Percentiles rank a stretch among this genome's conserved stretches.
phyloP scores from a whole-genome alignment of 768 basidiomycete species.

The Clavaria fumosa region DNA sequence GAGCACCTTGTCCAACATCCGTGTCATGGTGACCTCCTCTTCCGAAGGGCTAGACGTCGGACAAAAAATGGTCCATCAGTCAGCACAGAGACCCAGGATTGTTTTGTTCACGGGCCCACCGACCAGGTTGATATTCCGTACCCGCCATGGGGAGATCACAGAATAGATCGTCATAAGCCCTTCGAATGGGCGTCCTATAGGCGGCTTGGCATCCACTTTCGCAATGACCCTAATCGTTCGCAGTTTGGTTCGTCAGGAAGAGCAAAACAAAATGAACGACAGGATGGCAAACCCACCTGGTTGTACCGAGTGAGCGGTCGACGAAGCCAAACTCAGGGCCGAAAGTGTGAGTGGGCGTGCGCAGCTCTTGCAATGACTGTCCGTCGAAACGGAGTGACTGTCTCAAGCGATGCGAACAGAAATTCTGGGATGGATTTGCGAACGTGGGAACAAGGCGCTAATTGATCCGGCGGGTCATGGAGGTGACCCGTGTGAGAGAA shows the following conservation, averaged over 20 bases:
- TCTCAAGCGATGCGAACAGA: conserved; percentile 62
- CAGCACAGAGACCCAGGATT: conserved; percentile 7
- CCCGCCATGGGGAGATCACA: conserved; percentile 97
- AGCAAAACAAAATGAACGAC: not conserved
- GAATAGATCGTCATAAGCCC: conserved; percentile 80
- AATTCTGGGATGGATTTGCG: too few species aligned
- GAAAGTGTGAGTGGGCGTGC: conserved; percentile 54
- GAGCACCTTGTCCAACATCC: conserved; percentile 90
- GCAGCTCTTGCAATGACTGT: conserved; percentile 47
- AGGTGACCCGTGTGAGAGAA: too few species aligned
- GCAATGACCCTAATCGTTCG: too few species aligned
- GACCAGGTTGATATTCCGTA: conserved; percentile 77
- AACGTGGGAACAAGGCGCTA: too few species aligned
- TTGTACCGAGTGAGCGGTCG: conserved; percentile 76
- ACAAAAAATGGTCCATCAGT: conserved; percentile 8
- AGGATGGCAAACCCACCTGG: conserved; percentile 35
- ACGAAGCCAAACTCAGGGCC: conserved; percentile 80
- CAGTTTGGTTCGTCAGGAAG: not conserved
- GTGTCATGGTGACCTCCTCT: conserved; percentile 77
- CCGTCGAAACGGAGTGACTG: conserved; percentile 75
- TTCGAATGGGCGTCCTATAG: conserved; percentile 81
- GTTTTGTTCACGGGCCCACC: conserved; percentile 58
- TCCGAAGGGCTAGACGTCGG: conserved; percentile 55
- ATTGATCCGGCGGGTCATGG: too few species aligned
- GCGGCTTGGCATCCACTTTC: conserved; percentile 74